Conservation (phyloP, 176 grass and related monocot genomes). For the Triticum dicoccoides region DNA sequence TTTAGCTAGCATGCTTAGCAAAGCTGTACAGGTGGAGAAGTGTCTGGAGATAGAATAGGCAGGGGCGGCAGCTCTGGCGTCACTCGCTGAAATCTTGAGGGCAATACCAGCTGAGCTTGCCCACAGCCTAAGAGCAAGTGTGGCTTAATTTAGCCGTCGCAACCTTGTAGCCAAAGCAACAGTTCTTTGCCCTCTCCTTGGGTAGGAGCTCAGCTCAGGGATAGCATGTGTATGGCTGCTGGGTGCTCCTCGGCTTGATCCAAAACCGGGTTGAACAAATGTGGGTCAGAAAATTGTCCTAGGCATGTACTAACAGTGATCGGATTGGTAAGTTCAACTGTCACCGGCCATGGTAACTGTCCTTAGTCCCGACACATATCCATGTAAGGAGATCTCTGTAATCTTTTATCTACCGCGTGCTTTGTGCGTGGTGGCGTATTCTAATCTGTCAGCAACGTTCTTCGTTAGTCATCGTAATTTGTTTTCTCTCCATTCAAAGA, state of each 20-base stretch:
- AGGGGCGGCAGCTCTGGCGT: conserved; percentile 25
- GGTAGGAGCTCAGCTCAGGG: conserved; percentile 7
- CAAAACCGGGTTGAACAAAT: background rate
- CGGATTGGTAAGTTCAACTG: background rate
- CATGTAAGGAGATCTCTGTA: background rate
- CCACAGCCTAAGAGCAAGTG: conserved; percentile 58
- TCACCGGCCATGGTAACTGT: background rate
- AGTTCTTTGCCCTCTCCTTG: background rate
- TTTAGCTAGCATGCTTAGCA: conserved; percentile 21
- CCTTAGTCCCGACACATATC: background rate
- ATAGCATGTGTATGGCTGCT: conserved; percentile 48
- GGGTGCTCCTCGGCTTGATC: conserved; percentile 18
- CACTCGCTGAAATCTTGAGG: conserved; percentile 45
- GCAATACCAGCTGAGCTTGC: conserved; percentile 42
- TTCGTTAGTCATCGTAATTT: background rate
- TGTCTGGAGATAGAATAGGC: conserved; percentile 54
- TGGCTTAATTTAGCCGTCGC: background rate
- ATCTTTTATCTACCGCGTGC: background rate
- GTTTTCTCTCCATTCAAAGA: background rate
- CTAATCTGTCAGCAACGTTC: background rate
- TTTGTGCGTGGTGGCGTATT: background rate
- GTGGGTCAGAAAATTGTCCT: background rate
- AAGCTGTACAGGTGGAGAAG: conserved; percentile 51
- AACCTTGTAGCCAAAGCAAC: background rate
- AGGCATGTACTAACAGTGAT: background rate